Evolutionary conservation across 495 filamentous ascomycete species (phyloP).

Genomic region (Penicillium ucsense): DNA sequence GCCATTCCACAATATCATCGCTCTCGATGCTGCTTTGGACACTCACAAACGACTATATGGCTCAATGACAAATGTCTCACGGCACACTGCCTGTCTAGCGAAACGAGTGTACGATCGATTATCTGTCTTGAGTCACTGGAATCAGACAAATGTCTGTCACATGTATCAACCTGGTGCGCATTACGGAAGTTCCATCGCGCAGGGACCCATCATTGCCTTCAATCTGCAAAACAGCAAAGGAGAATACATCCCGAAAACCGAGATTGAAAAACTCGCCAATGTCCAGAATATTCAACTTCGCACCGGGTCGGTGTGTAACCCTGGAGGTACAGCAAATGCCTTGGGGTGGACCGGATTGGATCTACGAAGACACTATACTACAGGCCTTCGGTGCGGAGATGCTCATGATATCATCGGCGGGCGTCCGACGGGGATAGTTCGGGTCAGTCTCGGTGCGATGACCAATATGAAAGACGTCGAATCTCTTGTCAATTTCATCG

Average conservation of each 20-base stretch:
- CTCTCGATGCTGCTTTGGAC: slow-evolving; percentile 61
- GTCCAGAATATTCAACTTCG: slow-evolving; percentile 72
- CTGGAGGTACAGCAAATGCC: slow-evolving; percentile 65
- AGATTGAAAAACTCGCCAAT: slow-evolving; percentile 74
- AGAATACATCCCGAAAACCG: slow-evolving; percentile 67
- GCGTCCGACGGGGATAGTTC: slow-evolving; percentile 78
- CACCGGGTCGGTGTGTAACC: slow-evolving; percentile 84
- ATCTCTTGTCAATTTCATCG: slow-evolving; percentile 57
- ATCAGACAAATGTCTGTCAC: slow-evolving; percentile 53
- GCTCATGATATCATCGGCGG: slow-evolving; percentile 74
- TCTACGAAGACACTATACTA: slow-evolving; percentile 69
- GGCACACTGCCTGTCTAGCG: slow-evolving; percentile 63
- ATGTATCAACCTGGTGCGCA: slow-evolving; percentile 46
- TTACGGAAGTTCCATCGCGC: slow-evolving; percentile 36
- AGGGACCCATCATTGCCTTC: slow-evolving; percentile 79
- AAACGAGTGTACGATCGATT: slow-evolving; percentile 50
- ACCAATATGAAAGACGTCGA: slow-evolving; percentile 70
- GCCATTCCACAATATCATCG: slow-evolving; percentile 80
- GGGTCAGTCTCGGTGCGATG: slow-evolving; percentile 81
- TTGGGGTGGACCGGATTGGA: slow-evolving; percentile 66
- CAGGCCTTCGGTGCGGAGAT: slow-evolving; percentile 68
- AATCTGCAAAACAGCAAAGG: slow-evolving; percentile 61
- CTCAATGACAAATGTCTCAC: slow-evolving; percentile 58
- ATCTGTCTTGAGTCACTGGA: slow-evolving; percentile 51
- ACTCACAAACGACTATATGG: slow-evolving; percentile 61